Evolutionary conservation across 208 protist genomes (phyloP).

Genomic region (Tritrichomonas foetus): DNA sequence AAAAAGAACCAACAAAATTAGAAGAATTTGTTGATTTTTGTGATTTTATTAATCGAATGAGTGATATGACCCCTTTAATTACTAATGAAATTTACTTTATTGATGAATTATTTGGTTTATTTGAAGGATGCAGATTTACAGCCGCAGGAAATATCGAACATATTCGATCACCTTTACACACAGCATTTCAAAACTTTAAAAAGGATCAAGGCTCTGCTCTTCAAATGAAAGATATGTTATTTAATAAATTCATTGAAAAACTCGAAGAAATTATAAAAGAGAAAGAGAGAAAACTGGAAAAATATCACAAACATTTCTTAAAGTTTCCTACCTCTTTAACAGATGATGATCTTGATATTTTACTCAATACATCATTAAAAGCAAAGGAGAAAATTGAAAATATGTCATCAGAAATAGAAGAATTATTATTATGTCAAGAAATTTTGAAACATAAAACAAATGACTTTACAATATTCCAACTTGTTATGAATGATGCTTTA

Average conservation of each 20-base stretch:
- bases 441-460: not conserved
- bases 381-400: not conserved
- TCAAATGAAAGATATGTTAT: not conserved
- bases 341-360: not conserved
- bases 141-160: not conserved
- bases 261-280: not conserved
- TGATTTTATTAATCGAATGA: not conserved
- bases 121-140: not conserved
- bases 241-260: not conserved
- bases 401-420: not conserved
- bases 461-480: not conserved
- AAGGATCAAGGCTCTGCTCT: not conserved
- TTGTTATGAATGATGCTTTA: not conserved
- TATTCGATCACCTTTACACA: not conserved
- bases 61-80: not conserved
- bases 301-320: not conserved
- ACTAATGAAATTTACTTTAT: not conserved
- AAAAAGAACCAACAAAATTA: not conserved
- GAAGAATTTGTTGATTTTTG: conserved; percentile 25
- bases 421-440: not conserved
- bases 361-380: not conserved
- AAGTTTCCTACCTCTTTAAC: not conserved
- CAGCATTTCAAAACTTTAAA: not conserved
- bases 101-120: not conserved
- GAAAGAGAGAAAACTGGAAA: not conserved